These are phyloP conservation scores for Phytophthora cactorum DNA, from an alignment of 352 stramenopile genomes.

Conservation along the genomic window DNA sequence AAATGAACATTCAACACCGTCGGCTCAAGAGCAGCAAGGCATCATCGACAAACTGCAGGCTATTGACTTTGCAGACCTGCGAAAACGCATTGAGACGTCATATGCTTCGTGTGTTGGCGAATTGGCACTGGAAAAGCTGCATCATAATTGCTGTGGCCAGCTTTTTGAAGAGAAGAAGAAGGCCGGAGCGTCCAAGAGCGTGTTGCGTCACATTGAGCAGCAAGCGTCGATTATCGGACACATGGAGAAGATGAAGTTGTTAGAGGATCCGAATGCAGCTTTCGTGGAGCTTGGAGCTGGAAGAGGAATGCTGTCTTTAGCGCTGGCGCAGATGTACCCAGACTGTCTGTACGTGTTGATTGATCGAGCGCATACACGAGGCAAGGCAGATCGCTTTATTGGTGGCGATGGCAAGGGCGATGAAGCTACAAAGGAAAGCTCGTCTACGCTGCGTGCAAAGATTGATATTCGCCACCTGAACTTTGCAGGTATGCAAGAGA, in stretches of 20 bases:
- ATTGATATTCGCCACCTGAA: conserved; percentile 90
- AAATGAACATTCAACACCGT: conserved; percentile 46
- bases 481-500: conserved; percentile 66
- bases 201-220: conserved; percentile 84
- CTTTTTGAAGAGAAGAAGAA: conserved; percentile 69
- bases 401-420: conserved; percentile 33
- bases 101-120: conserved; percentile 64
- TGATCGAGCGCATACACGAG: conserved; percentile 71
- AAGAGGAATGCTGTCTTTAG: conserved; percentile 80
- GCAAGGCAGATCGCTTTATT: conserved; percentile 82
- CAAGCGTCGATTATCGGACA: conserved; percentile 85
- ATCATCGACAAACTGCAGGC: conserved; percentile 77
- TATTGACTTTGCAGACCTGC: conserved; percentile 66
- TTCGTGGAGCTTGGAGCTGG: conserved; percentile 83
- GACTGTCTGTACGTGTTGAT: conserved; percentile 78
- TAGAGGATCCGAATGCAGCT: conserved; percentile 46
- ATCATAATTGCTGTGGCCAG: conserved; percentile 67
- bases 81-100: conserved; percentile 50
- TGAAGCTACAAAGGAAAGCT: conserved; percentile 29
- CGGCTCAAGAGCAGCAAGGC: conserved; percentile 54
- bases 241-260: conserved; percentile 62
- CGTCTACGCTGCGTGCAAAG: conserved; percentile 64
- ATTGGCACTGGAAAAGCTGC: conserved; percentile 69
- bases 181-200: conserved; percentile 58
- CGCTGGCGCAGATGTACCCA: conserved; percentile 69